Percentiles rank a stretch among this genome's conserved stretches.
These are phyloP conservation scores for Escallonia rubra DNA, from an alignment of 129 eudicot genomes.

Conservation along the genomic window DNA sequence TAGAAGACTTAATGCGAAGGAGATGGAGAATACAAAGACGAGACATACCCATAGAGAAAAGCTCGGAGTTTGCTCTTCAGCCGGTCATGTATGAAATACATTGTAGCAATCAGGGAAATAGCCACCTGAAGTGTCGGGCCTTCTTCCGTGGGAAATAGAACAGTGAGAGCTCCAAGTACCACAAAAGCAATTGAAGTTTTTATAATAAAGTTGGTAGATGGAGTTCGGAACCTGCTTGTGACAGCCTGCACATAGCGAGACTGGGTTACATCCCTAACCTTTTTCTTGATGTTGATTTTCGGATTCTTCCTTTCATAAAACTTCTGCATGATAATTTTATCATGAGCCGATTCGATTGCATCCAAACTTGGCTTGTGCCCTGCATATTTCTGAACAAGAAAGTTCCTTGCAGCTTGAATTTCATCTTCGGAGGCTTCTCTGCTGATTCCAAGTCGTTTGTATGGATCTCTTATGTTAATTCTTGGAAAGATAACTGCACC, in stretches of 20 bases:
- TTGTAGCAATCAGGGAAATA: constrained; percentile 58
- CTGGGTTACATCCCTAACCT: constrained; percentile 84
- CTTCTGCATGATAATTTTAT: constrained; percentile 86
- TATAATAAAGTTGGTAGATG: constrained; percentile 67
- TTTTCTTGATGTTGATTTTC: constrained; percentile 73
- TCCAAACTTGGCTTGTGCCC: constrained; percentile 88
- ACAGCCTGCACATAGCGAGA: constrained; percentile 71
- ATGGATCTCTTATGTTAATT: constrained; percentile 82
- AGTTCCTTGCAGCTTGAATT: constrained; percentile 89
- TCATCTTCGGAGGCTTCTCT: constrained; percentile 88
- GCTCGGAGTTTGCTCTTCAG: constrained; percentile 73
- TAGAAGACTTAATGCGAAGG: background rate
- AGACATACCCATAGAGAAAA: constrained; percentile 85
- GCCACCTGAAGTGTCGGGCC: constrained; percentile 98
- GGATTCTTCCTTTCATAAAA: constrained; percentile 83
- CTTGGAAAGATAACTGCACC: constrained; percentile 79
- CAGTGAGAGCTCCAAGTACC: constrained; percentile 81
- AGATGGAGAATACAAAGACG: background rate
- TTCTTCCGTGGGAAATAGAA: constrained; percentile 91
- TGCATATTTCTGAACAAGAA: constrained; percentile 78
- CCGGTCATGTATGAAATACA: constrained; percentile 77
- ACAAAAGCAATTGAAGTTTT: constrained; percentile 63
- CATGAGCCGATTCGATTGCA: constrained; percentile 96
- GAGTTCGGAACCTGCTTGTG: constrained; percentile 76
- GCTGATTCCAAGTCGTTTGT: constrained; percentile 91